Conservation (phyloP, 176 grass and related monocot genomes). For the Zea luxurians region DNA sequence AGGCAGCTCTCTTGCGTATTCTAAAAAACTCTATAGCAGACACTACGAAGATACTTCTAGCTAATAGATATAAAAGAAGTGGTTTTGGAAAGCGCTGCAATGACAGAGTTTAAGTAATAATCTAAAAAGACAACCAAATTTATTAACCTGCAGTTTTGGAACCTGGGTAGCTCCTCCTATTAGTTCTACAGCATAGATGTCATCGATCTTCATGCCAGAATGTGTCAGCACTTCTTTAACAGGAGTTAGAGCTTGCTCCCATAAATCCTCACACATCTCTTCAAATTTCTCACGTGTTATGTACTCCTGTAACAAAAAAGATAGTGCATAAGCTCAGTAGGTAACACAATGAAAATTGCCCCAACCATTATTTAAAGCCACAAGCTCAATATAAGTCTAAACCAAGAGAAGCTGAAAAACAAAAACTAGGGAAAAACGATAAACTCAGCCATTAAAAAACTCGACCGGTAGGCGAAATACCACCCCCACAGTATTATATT, state of each 20-base stretch:
- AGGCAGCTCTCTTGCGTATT: too few relatives aligned
- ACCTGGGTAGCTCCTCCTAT: constrained; percentile 95
- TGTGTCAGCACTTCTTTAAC: constrained; percentile 76
- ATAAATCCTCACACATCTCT: constrained; percentile 93
- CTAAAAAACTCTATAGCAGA: not conserved
- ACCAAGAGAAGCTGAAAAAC: constrained; percentile 23
- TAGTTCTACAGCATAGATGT: constrained; percentile 91
- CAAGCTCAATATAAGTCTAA: not conserved
- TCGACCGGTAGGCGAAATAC: too few relatives aligned
- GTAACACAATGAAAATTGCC: constrained; percentile 16
- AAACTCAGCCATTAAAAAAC: too few relatives aligned
- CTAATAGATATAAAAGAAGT: not conserved
- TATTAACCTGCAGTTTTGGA: constrained; percentile 86
- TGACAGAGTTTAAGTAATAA: not conserved
- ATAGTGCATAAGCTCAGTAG: constrained; percentile 9
- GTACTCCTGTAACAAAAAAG: constrained; percentile 66
- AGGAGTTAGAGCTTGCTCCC: constrained; percentile 86
- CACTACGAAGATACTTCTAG: not conserved
- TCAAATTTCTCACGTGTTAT: constrained; percentile 98
- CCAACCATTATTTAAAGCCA: constrained; percentile 13
- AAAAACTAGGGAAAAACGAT: not conserved
- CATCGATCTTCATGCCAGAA: constrained; percentile 82
- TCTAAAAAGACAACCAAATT: constrained; percentile 17
- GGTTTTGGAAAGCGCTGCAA: not conserved
- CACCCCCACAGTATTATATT: too few relatives aligned